A percentile compares a stretch with the other conserved stretches of the same genome.
Conservation (phyloP, 139 green algal species). For the Medakamo hakoo region DNA sequence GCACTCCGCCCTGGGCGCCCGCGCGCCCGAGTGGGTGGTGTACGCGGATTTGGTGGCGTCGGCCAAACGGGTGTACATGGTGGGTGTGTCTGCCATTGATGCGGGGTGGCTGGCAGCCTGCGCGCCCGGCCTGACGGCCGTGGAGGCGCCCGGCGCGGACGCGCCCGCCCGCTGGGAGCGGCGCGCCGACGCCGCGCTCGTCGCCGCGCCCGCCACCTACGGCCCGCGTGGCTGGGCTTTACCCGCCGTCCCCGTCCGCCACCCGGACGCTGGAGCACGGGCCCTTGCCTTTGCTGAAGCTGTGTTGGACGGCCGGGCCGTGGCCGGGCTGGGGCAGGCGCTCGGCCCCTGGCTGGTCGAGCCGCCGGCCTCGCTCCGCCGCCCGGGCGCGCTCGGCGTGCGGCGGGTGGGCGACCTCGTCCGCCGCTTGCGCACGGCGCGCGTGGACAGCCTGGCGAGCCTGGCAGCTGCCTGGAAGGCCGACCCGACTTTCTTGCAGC, state of each 20-base stretch:
- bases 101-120: constrained; percentile 26
- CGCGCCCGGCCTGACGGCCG: constrained; percentile 33
- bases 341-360: constrained; percentile 21
- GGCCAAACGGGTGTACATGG: constrained; percentile 75
- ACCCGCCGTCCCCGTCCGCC: constrained; percentile 25
- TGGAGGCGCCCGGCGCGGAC: constrained; percentile 34
- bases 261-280: constrained; percentile 21
- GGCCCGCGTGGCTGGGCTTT: constrained; percentile 65
- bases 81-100: constrained; percentile 47
- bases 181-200: constrained; percentile 44
- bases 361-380: constrained; percentile 21
- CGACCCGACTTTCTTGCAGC: constrained; percentile 25
- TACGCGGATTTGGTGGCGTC: constrained; percentile 65
- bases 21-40: constrained; percentile 53
- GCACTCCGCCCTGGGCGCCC: constrained; percentile 35
- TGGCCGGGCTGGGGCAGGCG: constrained; percentile 20
- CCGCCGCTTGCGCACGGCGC: constrained; percentile 11
- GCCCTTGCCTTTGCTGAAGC: constrained; percentile 60
- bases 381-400: constrained; percentile 35
- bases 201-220: constrained; percentile 49
- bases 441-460: constrained; percentile 18
- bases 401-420: constrained; percentile 41
- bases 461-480: constrained; percentile 27
- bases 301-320: constrained; percentile 58
- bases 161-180: constrained; percentile 40